A percentile compares a stretch with the other conserved stretches of the same genome.
phyloP scores from a whole-genome alignment of 2,329 filamentous ascomycete genomes.

The Aspergillus alliaceus region DNA sequence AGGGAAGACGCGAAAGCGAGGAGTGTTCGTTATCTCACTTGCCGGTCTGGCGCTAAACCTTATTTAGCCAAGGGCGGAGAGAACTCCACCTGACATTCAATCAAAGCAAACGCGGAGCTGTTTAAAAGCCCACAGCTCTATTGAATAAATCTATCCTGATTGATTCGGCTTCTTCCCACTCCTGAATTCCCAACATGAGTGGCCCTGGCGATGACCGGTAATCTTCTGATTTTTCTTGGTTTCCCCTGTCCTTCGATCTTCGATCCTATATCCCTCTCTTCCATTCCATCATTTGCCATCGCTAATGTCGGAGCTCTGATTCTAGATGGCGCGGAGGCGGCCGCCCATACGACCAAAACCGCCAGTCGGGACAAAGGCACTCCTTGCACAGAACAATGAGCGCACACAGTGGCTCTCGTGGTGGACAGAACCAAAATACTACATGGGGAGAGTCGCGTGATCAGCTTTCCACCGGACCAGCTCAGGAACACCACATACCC shows the following conservation, averaged over 20 bases:
- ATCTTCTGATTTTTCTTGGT: background rate
- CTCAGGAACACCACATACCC: slow-evolving; percentile 43
- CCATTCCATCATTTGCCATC: background rate
- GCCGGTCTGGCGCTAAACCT: background rate
- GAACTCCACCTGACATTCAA: slow-evolving; percentile 1
- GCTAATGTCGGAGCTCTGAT: background rate
- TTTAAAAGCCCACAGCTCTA: background rate
- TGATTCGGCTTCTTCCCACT: background rate
- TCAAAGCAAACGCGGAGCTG: background rate
- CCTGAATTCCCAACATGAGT: slow-evolving; percentile 38
- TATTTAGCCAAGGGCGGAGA: slow-evolving; percentile 21
- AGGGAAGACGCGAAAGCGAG: slow-evolving; percentile 14
- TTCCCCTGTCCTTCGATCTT: background rate
- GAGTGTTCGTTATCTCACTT: background rate
- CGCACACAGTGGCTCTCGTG: slow-evolving; percentile 32
- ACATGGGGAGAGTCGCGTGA: slow-evolving; percentile 30
- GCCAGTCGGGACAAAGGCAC: slow-evolving; percentile 39
- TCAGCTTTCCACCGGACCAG: slow-evolving; percentile 15
- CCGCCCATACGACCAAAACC: slow-evolving; percentile 35
- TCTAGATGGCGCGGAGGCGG: slow-evolving; percentile 43
- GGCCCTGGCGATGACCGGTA: slow-evolving; percentile 40
- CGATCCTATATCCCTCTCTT: background rate
- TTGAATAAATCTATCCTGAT: background rate
- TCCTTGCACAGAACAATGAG: slow-evolving; percentile 32
- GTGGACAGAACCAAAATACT: slow-evolving; percentile 27